Conservation (phyloP, 805 yeast species). For the Kregervanrija delftensis region DNA sequence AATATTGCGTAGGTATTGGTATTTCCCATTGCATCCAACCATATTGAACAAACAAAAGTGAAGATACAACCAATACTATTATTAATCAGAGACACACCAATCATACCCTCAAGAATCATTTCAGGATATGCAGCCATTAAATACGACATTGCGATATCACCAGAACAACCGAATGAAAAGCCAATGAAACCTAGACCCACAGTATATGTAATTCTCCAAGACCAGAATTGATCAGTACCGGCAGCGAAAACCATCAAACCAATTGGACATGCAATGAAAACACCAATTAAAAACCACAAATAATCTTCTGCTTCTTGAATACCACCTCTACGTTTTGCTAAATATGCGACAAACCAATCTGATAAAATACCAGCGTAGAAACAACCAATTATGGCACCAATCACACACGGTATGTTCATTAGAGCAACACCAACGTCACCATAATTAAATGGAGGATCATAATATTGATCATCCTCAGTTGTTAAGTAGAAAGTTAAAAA, state of each 20-base stretch:
- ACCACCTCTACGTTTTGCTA: constrained; percentile 56
- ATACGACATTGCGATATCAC: constrained; percentile 63
- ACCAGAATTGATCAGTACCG: constrained; percentile 51
- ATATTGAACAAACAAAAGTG: constrained; percentile 56
- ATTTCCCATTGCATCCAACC: constrained; percentile 52
- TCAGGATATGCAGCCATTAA: constrained; percentile 66
- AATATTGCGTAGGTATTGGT: constrained; percentile 53
- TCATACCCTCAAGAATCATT: constrained; percentile 65
- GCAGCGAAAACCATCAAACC: constrained; percentile 63
- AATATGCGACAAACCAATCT: constrained; percentile 53
- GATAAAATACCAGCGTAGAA: constrained; percentile 54
- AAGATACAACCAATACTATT: constrained; percentile 60
- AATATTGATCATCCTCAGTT: constrained; percentile 61
- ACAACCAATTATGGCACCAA: constrained; percentile 64
- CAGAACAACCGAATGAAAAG: constrained; percentile 63
- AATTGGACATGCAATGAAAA: constrained; percentile 52
- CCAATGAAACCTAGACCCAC: constrained; percentile 61
- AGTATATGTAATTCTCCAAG: constrained; percentile 45
- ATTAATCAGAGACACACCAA: constrained; percentile 59
- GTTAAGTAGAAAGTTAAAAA: constrained; percentile 69
- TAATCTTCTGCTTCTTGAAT: constrained; percentile 61
- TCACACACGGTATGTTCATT: constrained; percentile 66
- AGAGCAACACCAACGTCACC: constrained; percentile 61
- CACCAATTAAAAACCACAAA: constrained; percentile 47
- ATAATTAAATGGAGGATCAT: constrained; percentile 61